These are phyloP conservation scores for Ceratocystis eucalypticola DNA, from an alignment of 2,329 filamentous ascomycete species.

Conservation along the genomic window DNA sequence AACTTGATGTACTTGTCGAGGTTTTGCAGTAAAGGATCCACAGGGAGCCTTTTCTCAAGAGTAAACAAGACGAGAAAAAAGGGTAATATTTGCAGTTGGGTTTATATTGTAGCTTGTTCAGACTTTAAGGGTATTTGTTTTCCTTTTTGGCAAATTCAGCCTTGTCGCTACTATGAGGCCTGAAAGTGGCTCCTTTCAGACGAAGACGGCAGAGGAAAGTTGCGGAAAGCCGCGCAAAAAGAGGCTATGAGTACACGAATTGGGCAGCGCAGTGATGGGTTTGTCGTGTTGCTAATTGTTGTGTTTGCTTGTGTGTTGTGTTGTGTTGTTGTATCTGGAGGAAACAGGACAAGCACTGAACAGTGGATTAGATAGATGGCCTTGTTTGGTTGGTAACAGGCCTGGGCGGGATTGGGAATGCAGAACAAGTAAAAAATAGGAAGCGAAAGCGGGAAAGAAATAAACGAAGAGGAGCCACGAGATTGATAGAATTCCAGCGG, in stretches of 20 bases:
- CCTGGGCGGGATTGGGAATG: not conserved
- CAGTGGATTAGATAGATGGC: slow-evolving; percentile 1
- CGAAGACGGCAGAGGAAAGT: too few relatives aligned
- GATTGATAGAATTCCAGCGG: slow-evolving; percentile 11
- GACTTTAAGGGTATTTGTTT: not conserved
- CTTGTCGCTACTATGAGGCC: not conserved
- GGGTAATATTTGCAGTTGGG: too few relatives aligned
- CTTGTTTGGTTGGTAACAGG: not conserved
- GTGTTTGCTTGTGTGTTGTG: not conserved
- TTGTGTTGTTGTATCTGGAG: not conserved
- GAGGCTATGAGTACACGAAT: not conserved
- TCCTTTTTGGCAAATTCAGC: not conserved
- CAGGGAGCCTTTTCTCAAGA: not conserved
- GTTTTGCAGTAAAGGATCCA: not conserved
- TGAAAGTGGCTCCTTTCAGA: not conserved
- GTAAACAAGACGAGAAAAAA: not conserved
- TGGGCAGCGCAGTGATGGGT: not conserved
- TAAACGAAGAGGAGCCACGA: slow-evolving; percentile 2
- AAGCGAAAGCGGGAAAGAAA: not conserved
- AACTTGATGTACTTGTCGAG: not conserved
- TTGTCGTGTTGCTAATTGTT: not conserved
- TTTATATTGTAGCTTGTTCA: not conserved
- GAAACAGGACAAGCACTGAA: not conserved
- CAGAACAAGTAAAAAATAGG: not conserved
- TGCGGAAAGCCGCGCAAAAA: not conserved